These are phyloP conservation scores for Exophiala sideris DNA, from an alignment of 2,329 filamentous ascomycete genomes.

Conservation along the genomic window DNA sequence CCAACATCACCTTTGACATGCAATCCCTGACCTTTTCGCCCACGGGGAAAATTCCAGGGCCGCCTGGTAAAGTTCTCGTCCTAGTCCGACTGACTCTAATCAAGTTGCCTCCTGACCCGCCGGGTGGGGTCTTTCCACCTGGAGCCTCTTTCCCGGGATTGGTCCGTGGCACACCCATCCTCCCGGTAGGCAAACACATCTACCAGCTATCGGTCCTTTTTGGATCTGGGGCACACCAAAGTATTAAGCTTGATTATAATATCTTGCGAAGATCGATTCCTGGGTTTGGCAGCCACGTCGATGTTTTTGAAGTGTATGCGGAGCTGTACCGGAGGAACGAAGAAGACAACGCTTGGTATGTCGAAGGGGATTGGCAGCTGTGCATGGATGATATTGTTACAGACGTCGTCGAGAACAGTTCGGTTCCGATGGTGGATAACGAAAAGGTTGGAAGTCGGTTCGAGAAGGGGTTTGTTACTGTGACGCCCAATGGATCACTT, in stretches of 20 bases:
- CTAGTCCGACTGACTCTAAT: background rate
- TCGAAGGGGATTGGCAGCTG: slow-evolving; percentile 4
- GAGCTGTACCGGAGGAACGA: background rate
- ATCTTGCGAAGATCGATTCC: background rate
- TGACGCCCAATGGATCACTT: too few relatives aligned
- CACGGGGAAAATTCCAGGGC: background rate
- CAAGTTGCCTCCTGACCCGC: slow-evolving; percentile 3
- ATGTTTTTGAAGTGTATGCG: slow-evolving; percentile 4
- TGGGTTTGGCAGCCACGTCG: background rate
- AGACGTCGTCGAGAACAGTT: background rate
- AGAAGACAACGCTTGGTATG: background rate
- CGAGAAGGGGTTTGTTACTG: background rate
- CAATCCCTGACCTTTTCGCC: slow-evolving; percentile 2
- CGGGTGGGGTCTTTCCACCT: background rate
- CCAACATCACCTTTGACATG: slow-evolving; percentile 8
- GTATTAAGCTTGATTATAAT: background rate
- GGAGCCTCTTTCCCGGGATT: background rate
- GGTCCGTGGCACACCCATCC: background rate
- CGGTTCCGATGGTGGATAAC: too few relatives aligned
- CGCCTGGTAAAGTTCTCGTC: background rate
- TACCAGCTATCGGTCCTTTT: slow-evolving; percentile 1
- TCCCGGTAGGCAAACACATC: background rate
- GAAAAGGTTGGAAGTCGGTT: background rate
- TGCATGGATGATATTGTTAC: slow-evolving; percentile 7
- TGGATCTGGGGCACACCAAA: slow-evolving; percentile 1